Conservation (phyloP, 2,329 filamentous ascomycete species). For the Drechslerella dactyloides region DNA sequence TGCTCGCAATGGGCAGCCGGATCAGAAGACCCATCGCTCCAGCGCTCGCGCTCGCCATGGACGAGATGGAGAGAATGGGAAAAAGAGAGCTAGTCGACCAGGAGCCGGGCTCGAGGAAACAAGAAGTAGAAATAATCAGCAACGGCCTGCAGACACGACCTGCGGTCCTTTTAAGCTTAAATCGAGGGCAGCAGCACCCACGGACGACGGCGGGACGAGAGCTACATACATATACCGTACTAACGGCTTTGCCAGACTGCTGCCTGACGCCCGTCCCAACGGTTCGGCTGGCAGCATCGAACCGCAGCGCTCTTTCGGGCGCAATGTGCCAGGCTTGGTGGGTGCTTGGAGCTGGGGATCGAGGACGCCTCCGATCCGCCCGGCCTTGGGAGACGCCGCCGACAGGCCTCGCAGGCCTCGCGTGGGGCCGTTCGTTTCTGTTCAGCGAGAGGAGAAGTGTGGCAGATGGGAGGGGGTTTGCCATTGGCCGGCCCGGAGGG, state of each 20-base stretch:
- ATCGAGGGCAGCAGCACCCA: slow-evolving; percentile 40
- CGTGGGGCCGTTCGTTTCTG: slow-evolving; percentile 6
- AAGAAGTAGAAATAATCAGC: slow-evolving; percentile 14
- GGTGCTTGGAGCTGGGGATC: slow-evolving; percentile 26
- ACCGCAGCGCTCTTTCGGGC: slow-evolving; percentile 35
- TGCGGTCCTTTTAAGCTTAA: slow-evolving; percentile 51
- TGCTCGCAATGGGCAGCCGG: slow-evolving; percentile 18
- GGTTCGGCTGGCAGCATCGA: slow-evolving; percentile 46
- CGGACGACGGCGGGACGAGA: slow-evolving; percentile 49
- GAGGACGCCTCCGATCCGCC: slow-evolving; percentile 50
- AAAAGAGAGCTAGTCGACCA: slow-evolving; percentile 9
- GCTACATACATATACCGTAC: slow-evolving; percentile 52
- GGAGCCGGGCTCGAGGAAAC: background rate
- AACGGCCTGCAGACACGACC: slow-evolving; percentile 14
- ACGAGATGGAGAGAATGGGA: slow-evolving; percentile 3
- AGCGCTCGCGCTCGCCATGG: background rate
- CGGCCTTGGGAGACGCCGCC: slow-evolving; percentile 2
- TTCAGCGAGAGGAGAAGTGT: background rate
- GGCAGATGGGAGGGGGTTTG: background rate
- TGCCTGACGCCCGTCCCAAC: slow-evolving; percentile 51
- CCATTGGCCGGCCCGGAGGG: background rate
- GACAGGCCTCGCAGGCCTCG: slow-evolving; percentile 8
- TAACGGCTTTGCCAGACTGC: slow-evolving; percentile 51
- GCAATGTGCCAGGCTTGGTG: slow-evolving; percentile 36
- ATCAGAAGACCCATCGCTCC: slow-evolving; percentile 2